Evolutionary conservation across 2,329 filamentous ascomycete species (phyloP).

Genomic region (Trichoderma semiorbis): DNA sequence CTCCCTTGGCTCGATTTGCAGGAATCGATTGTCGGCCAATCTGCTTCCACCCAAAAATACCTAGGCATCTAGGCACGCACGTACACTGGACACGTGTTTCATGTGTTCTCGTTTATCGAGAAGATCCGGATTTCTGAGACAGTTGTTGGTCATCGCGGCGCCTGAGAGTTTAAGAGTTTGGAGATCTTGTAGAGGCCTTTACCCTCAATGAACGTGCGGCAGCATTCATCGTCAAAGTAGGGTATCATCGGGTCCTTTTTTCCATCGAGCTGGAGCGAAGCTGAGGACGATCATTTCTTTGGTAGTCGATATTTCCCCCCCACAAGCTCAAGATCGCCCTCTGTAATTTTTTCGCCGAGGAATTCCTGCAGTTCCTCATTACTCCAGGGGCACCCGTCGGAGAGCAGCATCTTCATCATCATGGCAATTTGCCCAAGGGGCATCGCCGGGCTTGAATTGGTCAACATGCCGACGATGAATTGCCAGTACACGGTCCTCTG

Average conservation of each 20-base stretch:
- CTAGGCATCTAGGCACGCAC: not conserved
- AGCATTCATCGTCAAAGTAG: not conserved
- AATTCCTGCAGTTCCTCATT: conserved; percentile 85
- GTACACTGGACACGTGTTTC: not conserved
- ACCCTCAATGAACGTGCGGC: not conserved
- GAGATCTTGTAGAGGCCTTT: not conserved
- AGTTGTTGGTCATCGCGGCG: not conserved
- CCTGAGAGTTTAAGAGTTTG: not conserved
- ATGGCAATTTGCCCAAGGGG: conserved; percentile 76
- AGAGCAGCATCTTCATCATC: conserved; percentile 92
- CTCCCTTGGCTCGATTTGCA: not conserved
- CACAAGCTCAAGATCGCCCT: conserved; percentile 64
- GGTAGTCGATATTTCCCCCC: conserved; percentile 68
- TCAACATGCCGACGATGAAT: conserved; percentile 93
- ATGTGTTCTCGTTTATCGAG: not conserved
- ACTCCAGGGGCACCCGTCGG: conserved; percentile 83
- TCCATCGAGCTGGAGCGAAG: not conserved
- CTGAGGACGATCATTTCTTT: conserved; percentile 47
- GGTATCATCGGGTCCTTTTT: not conserved
- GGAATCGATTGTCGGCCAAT: not conserved
- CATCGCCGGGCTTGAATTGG: conserved; percentile 80
- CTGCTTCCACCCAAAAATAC: not conserved
- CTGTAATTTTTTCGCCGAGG: conserved; percentile 71
- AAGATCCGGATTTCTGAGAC: not conserved
- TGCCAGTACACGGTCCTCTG: conserved; percentile 72